A percentile compares a stretch with the other conserved stretches of the same genome.
phyloP scores from a whole-genome alignment of 1,139 yeast species.

The Suhomyces maxii region DNA sequence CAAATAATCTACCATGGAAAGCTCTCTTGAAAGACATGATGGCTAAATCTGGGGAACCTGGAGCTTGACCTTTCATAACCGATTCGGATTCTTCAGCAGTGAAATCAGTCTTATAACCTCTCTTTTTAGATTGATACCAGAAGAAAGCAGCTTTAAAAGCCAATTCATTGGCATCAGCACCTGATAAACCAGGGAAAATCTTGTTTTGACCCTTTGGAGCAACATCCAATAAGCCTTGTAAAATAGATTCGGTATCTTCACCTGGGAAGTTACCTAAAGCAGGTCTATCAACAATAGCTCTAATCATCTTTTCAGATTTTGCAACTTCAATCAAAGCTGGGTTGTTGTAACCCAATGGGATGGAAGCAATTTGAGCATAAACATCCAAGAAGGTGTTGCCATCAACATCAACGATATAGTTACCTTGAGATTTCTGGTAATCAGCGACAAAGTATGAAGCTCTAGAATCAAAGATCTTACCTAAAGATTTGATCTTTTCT shows the following conservation, averaged over 20 bases:
- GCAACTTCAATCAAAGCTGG: conserved; percentile 66
- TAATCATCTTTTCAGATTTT: conserved; percentile 60
- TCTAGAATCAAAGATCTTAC: conserved; percentile 60
- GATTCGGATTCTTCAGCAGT: conserved; percentile 59
- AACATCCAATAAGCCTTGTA: conserved; percentile 55
- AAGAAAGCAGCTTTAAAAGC: conserved; percentile 85
- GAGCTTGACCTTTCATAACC: conserved; percentile 66
- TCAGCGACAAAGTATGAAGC: conserved; percentile 70
- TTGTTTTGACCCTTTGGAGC: conserved; percentile 72
- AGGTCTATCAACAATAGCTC: conserved; percentile 73
- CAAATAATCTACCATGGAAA: conserved; percentile 84
- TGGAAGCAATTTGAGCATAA: conserved; percentile 77
- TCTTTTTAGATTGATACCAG: conserved; percentile 64
- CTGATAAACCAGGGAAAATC: conserved; percentile 76
- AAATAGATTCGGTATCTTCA: conserved; percentile 56
- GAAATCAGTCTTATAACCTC: conserved; percentile 53
- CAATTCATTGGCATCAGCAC: conserved; percentile 82
- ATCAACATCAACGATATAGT: conserved; percentile 70
- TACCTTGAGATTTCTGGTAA: conserved; percentile 66
- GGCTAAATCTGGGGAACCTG: conserved; percentile 75
- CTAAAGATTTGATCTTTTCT: conserved; percentile 47
- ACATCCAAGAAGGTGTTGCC: conserved; percentile 69
- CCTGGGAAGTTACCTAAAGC: conserved; percentile 79
- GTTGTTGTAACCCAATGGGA: conserved; percentile 78
- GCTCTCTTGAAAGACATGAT: conserved; percentile 71